Evolutionary conservation across 2,329 filamentous ascomycete species (phyloP).

Genomic region (Chaetomium globosum): DNA sequence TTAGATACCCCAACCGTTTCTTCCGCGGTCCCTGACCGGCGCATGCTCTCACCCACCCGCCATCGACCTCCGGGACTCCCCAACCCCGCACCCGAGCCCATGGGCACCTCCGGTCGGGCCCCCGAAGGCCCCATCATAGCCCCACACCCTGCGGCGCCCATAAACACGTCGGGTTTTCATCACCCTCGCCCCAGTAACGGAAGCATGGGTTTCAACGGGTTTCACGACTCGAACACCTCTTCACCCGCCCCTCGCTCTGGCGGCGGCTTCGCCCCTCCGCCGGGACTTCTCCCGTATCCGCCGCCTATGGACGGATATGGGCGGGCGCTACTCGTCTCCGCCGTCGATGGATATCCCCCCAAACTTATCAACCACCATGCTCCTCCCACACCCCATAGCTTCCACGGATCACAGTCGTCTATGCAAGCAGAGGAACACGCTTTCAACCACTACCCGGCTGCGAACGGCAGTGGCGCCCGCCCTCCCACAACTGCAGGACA

Average conservation of each 20-base stretch:
- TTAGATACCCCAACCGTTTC: conserved; percentile 29
- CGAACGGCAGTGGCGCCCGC: conserved; percentile 32
- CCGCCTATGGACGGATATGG: conserved; percentile 38
- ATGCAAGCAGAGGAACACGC: conserved; percentile 46
- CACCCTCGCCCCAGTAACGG: conserved; percentile 58
- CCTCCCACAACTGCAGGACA: conserved; percentile 21
- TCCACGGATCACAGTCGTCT: conserved; percentile 63
- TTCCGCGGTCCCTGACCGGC: conserved; percentile 17
- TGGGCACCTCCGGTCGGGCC: conserved; percentile 14
- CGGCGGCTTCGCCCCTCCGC: conserved; percentile 53
- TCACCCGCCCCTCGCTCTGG: conserved; percentile 57
- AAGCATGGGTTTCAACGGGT: conserved; percentile 60
- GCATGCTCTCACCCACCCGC: conserved; percentile 24
- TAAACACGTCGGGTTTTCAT: conserved; percentile 48
- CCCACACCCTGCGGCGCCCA: conserved; percentile 35
- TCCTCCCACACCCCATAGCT: conserved; percentile 62
- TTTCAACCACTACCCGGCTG: conserved; percentile 42
- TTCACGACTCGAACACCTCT: conserved; percentile 58
- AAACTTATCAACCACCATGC: conserved; percentile 50
- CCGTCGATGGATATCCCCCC: conserved; percentile 45
- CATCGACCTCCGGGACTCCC: conserved; percentile 23
- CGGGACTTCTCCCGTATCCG: conserved; percentile 45
- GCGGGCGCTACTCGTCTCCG: conserved; percentile 33
- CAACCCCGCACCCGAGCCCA: conserved; percentile 22
- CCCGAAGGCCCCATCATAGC: conserved; percentile 25